Percentiles rank a stretch among this genome's conserved stretches.
Conservation (phyloP, 495 filamentous ascomycete genomes). For the Podospora australis region DNA sequence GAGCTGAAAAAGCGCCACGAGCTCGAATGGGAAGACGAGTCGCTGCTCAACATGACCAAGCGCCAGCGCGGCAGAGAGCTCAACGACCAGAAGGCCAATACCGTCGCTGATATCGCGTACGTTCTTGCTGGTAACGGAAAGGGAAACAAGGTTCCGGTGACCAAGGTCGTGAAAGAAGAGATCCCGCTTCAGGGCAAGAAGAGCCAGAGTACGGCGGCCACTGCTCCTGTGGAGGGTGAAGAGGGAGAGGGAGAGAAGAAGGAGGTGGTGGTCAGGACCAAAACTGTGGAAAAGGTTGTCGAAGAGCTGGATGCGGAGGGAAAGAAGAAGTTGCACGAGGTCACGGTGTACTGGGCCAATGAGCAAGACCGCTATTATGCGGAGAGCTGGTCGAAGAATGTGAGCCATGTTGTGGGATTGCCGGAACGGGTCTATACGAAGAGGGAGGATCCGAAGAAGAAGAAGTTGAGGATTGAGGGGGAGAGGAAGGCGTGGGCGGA, state of each 20-base stretch:
- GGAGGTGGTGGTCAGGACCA: slow-evolving; percentile 15
- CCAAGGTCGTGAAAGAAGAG: no score
- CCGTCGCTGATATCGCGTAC: slow-evolving; percentile 77
- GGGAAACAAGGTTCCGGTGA: slow-evolving; percentile 40
- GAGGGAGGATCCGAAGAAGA: background rate
- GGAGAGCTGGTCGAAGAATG: slow-evolving; percentile 58
- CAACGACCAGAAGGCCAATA: slow-evolving; percentile 86
- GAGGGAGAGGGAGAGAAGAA: slow-evolving; percentile 25
- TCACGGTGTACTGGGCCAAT: slow-evolving; percentile 62
- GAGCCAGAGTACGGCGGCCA: no score
- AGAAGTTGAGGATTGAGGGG: slow-evolving; percentile 10
- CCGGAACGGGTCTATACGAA: slow-evolving; percentile 30
- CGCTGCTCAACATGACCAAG: slow-evolving; percentile 39
- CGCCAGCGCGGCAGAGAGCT: slow-evolving; percentile 55
- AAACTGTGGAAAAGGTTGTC: slow-evolving; percentile 7
- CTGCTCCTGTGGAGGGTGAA: slow-evolving; percentile 6
- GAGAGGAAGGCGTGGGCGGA: background rate
- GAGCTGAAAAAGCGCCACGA: slow-evolving; percentile 73
- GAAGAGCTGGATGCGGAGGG: slow-evolving; percentile 8
- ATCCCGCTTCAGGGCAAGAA: no score
- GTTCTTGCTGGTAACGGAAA: slow-evolving; percentile 53
- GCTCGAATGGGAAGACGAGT: slow-evolving; percentile 47
- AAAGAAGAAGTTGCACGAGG: slow-evolving; percentile 27
- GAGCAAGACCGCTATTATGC: slow-evolving; percentile 60
- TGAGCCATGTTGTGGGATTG: slow-evolving; percentile 47